Evolutionary conservation across 1,284 basidiomycete genomes (phyloP), one percentile per base, ranked within the genome.

Genomic region (Microbotryomycetes sp.): DNA sequence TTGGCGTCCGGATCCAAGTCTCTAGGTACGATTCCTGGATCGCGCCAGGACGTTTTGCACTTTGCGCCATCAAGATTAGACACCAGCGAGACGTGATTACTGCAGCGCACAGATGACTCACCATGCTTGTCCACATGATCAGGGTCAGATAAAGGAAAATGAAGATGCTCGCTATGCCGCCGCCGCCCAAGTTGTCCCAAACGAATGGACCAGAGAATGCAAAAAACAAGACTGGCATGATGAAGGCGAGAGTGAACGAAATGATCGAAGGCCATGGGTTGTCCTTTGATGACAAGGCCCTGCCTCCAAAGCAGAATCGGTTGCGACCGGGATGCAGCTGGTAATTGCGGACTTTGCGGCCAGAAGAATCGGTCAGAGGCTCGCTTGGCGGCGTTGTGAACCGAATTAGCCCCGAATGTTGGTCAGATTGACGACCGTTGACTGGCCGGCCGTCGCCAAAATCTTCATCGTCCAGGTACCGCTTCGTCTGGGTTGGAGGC

Each of bases 21-120:
- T 3, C 91, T 82, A 11, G 91, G 91, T 28, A 97, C 76, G 62
- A 96, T 91, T 5, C 91, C 91, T 52, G 91, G 92, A 75, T 97
- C 92, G 53, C 83, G 81, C 68, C 86, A 85, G 4, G 89, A 86
- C 79, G 71, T 68, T 26, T 55, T 55, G 58, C 62, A 45, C 66
- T 65, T 54, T 11, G 3, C 3, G 21, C n/a, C n/a, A n/a, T n/a
- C n/a, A 45, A 13, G 41, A 45, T 13, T n/a, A n/a, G n/a, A n/a
- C n/a, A n/a, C n/a, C n/a, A n/a, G n/a, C n/a, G n/a, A n/a, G n/a
- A n/a, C n/a, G n/a, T n/a, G n/a, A n/a, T n/a, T n/a, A n/a, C n/a
- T n/a, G 11, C 3, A 18, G 2, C 7, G 27, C 6, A 15, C 5
- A 21, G 1, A 4, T n/a, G 11, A 78, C 84, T 72, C 68, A 87